Evolutionary conservation across 2,329 filamentous ascomycete species (phyloP).

Genomic region (Alternaria infectoria): DNA sequence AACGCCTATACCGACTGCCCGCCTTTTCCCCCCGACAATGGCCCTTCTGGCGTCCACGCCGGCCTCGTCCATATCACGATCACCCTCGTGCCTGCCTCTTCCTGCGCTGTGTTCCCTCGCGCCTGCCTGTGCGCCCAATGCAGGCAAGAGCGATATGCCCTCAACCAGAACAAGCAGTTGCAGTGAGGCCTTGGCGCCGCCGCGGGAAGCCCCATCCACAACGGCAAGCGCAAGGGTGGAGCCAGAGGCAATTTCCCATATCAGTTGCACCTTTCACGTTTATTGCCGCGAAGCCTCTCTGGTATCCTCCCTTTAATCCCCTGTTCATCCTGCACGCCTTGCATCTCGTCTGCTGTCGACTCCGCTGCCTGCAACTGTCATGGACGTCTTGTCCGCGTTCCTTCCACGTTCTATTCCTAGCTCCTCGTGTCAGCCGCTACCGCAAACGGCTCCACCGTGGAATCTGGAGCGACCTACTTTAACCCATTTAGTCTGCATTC

Average conservation of each 20-base stretch:
- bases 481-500: slow-evolving; percentile 1
- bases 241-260: slow-evolving; percentile 6
- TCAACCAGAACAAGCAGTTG: slow-evolving; percentile 9
- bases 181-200: slow-evolving; percentile 3
- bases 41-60: not conserved
- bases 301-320: not conserved
- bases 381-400: not conserved
- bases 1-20: not conserved
- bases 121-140: slow-evolving; percentile 1
- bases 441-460: slow-evolving; percentile 4
- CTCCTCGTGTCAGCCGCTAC: slow-evolving; percentile 6
- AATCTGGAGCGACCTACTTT: slow-evolving; percentile 7
- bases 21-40: not conserved
- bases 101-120: not conserved
- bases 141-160: not conserved
- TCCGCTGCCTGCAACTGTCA: not conserved
- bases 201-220: slow-evolving; percentile 8
- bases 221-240: not conserved
- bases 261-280: not conserved
- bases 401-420: not conserved
- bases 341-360: not conserved
- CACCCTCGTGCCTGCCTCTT: not conserved
- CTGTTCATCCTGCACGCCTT: not conserved
- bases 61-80: not conserved
- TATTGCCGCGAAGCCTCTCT: not conserved